Evolutionary conservation across 495 filamentous ascomycete genomes (phyloP).

Genomic region (Talaromyces proteolyticus): DNA sequence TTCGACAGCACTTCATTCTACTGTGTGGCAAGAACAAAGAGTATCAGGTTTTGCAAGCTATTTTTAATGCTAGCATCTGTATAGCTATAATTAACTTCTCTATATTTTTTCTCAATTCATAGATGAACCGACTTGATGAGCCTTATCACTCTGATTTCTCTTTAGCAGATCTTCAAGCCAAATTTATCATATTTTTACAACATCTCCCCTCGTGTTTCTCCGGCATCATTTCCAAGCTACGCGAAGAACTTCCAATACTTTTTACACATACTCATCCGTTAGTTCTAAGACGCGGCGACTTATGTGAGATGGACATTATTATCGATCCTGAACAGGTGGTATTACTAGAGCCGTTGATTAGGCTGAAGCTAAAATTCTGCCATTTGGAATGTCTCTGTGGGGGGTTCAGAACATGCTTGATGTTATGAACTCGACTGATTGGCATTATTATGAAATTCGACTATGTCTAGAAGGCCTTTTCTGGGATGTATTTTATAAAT

Average conservation of each 20-base stretch:
- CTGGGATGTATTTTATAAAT: conserved; percentile 15
- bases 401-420: conserved; percentile 35
- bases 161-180: background rate
- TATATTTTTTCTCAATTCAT: background rate
- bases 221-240: conserved; percentile 5
- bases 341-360: conserved; percentile 43
- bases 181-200: background rate
- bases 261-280: conserved; percentile 25
- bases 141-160: conserved; percentile 7
- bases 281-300: conserved; percentile 41
- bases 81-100: conserved; percentile 1
- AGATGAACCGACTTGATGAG: conserved; percentile 4
- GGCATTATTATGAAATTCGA: conserved; percentile 23
- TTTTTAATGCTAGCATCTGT: too few species aligned
- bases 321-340: conserved; percentile 25
- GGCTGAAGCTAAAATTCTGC: conserved; percentile 35
- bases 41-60: conserved; percentile 15
- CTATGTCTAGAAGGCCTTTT: conserved; percentile 15
- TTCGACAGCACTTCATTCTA: conserved; percentile 1
- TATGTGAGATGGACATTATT: conserved; percentile 39
- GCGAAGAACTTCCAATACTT: conserved; percentile 19
- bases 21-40: conserved; percentile 11
- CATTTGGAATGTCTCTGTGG: conserved; percentile 39
- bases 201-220: conserved; percentile 7
- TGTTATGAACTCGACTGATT: conserved; percentile 26